Percentiles rank a stretch among this genome's conserved stretches.
These are phyloP conservation scores for Brassica nigra DNA, from an alignment of 345 rosid genomes.

Conservation along the genomic window DNA sequence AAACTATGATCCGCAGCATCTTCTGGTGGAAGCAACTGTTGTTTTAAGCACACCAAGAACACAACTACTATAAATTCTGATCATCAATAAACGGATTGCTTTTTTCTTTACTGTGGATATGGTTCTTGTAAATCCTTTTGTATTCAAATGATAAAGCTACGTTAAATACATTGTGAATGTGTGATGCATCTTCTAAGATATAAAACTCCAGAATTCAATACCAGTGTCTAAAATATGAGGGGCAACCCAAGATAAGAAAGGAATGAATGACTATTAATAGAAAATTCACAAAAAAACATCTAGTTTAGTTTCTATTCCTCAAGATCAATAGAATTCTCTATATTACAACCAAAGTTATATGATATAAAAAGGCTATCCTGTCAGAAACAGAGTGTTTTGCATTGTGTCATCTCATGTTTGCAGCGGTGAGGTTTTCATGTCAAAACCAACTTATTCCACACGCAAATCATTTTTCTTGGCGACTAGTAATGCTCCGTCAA, in stretches of 20 bases:
- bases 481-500: slow-evolving; percentile 88
- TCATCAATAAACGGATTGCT: not conserved
- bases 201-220: too few species aligned
- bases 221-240: too few species aligned
- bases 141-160: too few species aligned
- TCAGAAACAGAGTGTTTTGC: not conserved
- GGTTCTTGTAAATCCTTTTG: too few species aligned
- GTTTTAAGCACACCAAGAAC: not conserved
- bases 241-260: not conserved
- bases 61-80: not conserved
- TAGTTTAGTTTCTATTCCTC: not conserved
- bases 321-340: not conserved
- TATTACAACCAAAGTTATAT: slow-evolving; percentile 21
- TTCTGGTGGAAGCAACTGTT: not conserved
- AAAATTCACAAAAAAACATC: not conserved
- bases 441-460: slow-evolving; percentile 67
- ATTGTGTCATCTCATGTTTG: slow-evolving; percentile 63
- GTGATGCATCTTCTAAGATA: too few species aligned
- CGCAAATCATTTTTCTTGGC: slow-evolving; percentile 82
- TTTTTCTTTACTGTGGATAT: not conserved
- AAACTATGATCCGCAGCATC: slow-evolving; percentile 53
- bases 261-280: slow-evolving; percentile 22
- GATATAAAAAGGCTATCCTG: not conserved
- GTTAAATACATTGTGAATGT: too few species aligned
- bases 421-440: slow-evolving; percentile 64